Conservation (phyloP, 176 grass and related monocot species). For the Pontederia paniculata region DNA sequence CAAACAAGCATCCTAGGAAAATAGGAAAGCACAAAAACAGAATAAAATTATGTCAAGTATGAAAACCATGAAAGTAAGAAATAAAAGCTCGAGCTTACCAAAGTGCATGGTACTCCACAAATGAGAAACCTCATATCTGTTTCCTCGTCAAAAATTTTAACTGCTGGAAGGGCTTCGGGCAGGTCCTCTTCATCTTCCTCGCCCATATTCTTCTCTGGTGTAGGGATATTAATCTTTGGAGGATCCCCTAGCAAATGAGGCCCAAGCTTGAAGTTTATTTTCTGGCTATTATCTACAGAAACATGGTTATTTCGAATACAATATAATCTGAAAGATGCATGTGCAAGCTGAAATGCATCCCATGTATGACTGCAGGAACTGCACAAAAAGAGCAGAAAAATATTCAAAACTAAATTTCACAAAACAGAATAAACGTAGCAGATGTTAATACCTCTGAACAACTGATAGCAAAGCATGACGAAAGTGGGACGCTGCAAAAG, state of each 20-base stretch:
- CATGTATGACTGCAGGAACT: constrained; percentile 96
- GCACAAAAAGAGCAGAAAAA: constrained; percentile 22
- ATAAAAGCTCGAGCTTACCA: constrained; percentile 27
- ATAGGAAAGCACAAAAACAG: constrained; percentile 16
- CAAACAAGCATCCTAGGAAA: constrained; percentile 61
- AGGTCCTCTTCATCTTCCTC: constrained; percentile 50
- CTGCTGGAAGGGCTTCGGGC: constrained; percentile 45
- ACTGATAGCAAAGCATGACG: constrained; percentile 80
- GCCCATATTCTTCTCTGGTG: constrained; percentile 35
- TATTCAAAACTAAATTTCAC: constrained; percentile 8
- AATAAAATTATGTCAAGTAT: neutral
- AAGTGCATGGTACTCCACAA: constrained; percentile 61
- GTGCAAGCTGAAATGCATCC: constrained; percentile 98
- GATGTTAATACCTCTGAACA: constrained; percentile 62
- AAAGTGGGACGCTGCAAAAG: constrained; percentile 90
- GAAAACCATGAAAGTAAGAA: constrained; percentile 12
- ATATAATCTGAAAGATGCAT: constrained; percentile 79
- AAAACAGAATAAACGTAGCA: neutral
- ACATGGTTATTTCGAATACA: constrained; percentile 80
- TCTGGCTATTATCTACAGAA: constrained; percentile 26
- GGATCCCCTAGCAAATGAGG: constrained; percentile 84
- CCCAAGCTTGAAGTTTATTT: constrained; percentile 55
- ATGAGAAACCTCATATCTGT: constrained; percentile 79
- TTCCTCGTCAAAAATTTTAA: constrained; percentile 80
- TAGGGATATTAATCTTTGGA: constrained; percentile 70